phyloP scores from a whole-genome alignment of 257 asterid genomes.

The Plantago major region DNA sequence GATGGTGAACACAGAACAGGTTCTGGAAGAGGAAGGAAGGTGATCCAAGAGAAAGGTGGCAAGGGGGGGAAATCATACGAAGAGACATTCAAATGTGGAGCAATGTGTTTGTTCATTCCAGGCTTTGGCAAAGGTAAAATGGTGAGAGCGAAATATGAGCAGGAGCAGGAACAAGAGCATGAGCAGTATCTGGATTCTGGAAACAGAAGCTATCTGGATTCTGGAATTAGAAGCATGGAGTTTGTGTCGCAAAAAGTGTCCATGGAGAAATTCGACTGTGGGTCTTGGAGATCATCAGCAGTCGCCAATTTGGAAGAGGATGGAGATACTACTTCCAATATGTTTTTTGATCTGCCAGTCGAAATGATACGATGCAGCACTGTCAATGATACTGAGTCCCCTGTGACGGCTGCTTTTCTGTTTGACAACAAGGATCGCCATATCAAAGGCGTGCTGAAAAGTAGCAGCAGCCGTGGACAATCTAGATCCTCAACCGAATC shows the following conservation, averaged over 20 bases:
- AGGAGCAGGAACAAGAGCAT: neutral
- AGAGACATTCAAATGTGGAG: constrained; percentile 66
- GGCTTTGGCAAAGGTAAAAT: constrained; percentile 56
- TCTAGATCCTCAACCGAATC: constrained; percentile 30
- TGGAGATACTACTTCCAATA: constrained; percentile 27
- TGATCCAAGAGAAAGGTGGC: neutral
- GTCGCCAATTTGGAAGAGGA: constrained; percentile 34
- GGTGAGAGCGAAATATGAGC: constrained; percentile 27
- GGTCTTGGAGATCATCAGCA: constrained; percentile 70
- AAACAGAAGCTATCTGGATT: constrained; percentile 20
- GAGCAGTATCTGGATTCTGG: constrained; percentile 10
- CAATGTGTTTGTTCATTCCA: constrained; percentile 67
- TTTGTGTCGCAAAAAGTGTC: constrained; percentile 57
- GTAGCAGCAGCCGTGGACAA: constrained; percentile 10
- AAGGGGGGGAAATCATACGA: constrained; percentile 13
- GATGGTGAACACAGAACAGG: constrained; percentile 12
- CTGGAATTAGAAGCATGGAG: constrained; percentile 23
- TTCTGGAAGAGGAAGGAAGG: constrained; percentile 3
- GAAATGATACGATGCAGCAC: constrained; percentile 59
- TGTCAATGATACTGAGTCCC: constrained; percentile 45
- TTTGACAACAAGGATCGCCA: constrained; percentile 36
- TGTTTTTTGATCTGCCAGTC: constrained; percentile 75
- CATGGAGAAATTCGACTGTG: constrained; percentile 79
- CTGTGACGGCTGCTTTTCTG: constrained; percentile 60
- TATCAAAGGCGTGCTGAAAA: constrained; percentile 61